These are phyloP conservation scores for Talaromyces liani DNA, from an alignment of 495 filamentous ascomycete species.

Conservation along the genomic window DNA sequence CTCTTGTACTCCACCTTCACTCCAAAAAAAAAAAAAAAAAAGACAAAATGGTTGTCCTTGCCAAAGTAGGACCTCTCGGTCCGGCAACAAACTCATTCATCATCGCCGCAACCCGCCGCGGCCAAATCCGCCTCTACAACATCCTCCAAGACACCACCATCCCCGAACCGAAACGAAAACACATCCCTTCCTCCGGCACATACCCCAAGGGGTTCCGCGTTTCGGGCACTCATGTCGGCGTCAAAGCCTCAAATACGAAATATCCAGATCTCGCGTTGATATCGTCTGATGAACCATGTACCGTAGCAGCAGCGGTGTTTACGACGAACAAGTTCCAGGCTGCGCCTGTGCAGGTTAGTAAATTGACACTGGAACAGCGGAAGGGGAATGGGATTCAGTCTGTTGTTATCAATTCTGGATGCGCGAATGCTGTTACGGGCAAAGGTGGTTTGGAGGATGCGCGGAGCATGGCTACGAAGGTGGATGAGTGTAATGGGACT, in stretches of 20 bases:
- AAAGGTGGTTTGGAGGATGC: conserved; percentile 89
- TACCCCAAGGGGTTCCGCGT: conserved; percentile 89
- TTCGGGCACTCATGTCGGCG: conserved; percentile 82
- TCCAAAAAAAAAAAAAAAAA: not conserved
- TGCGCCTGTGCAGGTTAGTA: conserved; percentile 81
- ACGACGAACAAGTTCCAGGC: conserved; percentile 98
- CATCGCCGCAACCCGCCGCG: conserved; percentile 11
- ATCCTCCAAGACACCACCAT: conserved; percentile 54
- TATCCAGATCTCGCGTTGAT: conserved; percentile 87
- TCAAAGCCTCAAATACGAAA: conserved; percentile 84
- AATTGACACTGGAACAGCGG: conserved; percentile 56
- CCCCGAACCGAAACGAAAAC: conserved; percentile 72
- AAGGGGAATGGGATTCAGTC: conserved; percentile 65
- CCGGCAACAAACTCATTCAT: not conserved
- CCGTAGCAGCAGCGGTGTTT: conserved; percentile 90
- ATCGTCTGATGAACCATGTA: conserved; percentile 77
- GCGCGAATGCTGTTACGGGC: conserved; percentile 96
- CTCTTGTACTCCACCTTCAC: not conserved
- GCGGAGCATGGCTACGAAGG: conserved; percentile 65
- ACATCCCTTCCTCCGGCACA: conserved; percentile 74
- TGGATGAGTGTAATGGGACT: conserved; percentile 62
- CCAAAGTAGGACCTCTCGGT: not conserved
- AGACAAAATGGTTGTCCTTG: not conserved
- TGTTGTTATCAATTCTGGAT: conserved; percentile 91
- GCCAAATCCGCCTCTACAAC: conserved; percentile 50